Conservation (phyloP, 306 rosid species). For the Glycyrrhiza uralensis region DNA sequence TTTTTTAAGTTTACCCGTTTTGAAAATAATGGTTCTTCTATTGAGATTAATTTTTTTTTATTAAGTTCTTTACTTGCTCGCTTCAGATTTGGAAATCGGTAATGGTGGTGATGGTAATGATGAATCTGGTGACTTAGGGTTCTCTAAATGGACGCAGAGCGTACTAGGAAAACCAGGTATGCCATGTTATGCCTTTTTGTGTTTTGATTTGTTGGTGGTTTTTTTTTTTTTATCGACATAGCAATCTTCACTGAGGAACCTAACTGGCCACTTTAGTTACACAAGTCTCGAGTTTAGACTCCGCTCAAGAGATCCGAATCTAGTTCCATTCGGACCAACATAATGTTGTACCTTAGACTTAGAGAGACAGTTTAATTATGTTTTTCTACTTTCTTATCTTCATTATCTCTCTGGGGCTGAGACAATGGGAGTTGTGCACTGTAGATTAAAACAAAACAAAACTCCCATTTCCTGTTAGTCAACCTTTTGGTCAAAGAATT, state of each 20-base stretch:
- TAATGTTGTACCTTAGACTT: too few species aligned
- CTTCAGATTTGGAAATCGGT: conserved; percentile 60
- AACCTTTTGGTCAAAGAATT: background rate
- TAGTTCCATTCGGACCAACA: too few species aligned
- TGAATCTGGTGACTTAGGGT: conserved; percentile 79
- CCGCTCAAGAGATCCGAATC: too few species aligned
- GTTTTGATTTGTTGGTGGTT: too few species aligned
- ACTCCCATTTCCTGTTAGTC: background rate
- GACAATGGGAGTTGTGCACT: background rate
- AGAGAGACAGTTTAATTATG: background rate
- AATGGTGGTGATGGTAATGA: conserved; percentile 26
- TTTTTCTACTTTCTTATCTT: background rate
- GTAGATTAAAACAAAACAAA: background rate
- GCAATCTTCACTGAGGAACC: too few species aligned
- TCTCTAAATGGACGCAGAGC: conserved; percentile 73
- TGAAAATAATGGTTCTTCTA: background rate
- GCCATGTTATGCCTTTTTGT: background rate
- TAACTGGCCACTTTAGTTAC: too few species aligned
- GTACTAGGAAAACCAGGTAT: conserved; percentile 83
- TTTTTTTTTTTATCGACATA: background rate
- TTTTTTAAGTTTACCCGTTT: background rate
- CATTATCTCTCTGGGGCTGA: background rate
- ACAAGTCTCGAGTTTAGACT: too few species aligned
- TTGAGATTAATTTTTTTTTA: background rate
- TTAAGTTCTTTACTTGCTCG: background rate